Evolutionary conservation across 2,329 filamentous ascomycete genomes (phyloP).

Genomic region (Talaromyces sp.): DNA sequence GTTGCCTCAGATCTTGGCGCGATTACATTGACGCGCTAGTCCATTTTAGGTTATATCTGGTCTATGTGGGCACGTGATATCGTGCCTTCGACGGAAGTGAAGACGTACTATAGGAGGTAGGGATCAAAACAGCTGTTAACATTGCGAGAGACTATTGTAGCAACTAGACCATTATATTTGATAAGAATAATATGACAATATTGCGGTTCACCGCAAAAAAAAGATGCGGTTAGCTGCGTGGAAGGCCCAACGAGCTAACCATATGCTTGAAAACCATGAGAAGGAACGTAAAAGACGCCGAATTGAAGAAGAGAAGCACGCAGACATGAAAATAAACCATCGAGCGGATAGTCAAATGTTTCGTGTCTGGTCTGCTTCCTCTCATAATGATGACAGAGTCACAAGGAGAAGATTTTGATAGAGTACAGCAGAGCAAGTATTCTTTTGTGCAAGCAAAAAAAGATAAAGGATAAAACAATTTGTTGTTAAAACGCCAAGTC

Average conservation of each 20-base stretch:
- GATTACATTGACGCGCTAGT: neutral
- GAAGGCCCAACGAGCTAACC: neutral
- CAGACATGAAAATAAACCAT: neutral
- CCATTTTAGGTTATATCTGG: slow-evolving; percentile 8
- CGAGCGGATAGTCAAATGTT: neutral
- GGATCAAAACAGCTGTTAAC: neutral
- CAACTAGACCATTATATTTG: neutral
- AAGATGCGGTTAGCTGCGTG: neutral
- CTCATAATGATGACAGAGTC: slow-evolving; percentile 5
- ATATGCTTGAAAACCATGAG: neutral
- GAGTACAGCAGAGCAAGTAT: slow-evolving; percentile 14
- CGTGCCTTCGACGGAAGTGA: neutral
- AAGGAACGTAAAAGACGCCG: neutral
- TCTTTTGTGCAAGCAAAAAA: slow-evolving; percentile 6
- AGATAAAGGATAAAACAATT: neutral
- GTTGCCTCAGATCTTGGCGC: neutral
- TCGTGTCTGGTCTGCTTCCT: neutral
- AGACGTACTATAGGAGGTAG: neutral
- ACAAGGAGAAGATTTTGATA: slow-evolving; percentile 10
- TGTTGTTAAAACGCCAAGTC: slow-evolving; percentile 13
- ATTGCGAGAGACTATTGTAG: neutral
- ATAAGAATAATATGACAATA: slow-evolving; percentile 6
- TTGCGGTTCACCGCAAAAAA: neutral
- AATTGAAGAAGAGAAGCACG: neutral
- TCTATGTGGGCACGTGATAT: neutral